Conservation (phyloP, 2,329 filamentous ascomycete genomes). For the Apiospora rasikravindrae region DNA sequence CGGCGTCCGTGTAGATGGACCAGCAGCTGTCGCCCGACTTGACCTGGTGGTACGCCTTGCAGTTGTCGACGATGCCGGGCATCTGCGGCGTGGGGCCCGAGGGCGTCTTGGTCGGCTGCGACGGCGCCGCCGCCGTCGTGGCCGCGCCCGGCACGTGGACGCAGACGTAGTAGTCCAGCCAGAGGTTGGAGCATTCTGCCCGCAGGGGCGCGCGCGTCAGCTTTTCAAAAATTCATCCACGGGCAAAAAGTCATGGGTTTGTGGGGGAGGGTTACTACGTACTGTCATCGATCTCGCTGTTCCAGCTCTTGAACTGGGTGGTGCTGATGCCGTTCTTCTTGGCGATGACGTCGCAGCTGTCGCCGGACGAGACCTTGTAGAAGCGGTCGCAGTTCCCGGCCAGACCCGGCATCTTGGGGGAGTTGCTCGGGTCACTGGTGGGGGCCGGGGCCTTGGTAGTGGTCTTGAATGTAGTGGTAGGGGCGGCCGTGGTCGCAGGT, state of each 20-base stretch:
- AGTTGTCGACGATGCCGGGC: conserved; percentile 25
- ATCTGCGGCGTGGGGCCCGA: conserved; percentile 26
- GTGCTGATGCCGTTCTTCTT: conserved; percentile 24
- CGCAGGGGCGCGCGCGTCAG: not conserved
- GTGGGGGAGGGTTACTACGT: not conserved
- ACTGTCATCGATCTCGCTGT: conserved; percentile 24
- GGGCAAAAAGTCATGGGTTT: not conserved
- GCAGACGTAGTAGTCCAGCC: conserved; percentile 29
- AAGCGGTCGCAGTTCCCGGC: conserved; percentile 35
- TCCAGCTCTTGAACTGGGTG: conserved; percentile 27
- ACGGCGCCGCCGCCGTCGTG: conserved; percentile 2
- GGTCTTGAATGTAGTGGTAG: not conserved
- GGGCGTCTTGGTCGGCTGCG: conserved; percentile 19
- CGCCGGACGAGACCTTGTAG: conserved; percentile 38
- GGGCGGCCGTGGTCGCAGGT: conserved; percentile 20
- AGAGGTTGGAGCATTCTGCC: conserved; percentile 28
- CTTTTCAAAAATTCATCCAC: not conserved
- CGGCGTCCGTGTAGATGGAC: conserved; percentile 31
- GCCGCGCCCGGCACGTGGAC: conserved; percentile 22
- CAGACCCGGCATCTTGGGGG: conserved; percentile 24
- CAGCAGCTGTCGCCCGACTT: conserved; percentile 25
- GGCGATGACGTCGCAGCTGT: conserved; percentile 37
- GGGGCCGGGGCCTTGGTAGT: conserved; percentile 17
- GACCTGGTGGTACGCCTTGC: conserved; percentile 25
- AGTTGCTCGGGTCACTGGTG: conserved; percentile 24